These are phyloP conservation scores for Termitomyces sp. DNA, from an alignment of 768 basidiomycete genomes.

Conservation along the genomic window DNA sequence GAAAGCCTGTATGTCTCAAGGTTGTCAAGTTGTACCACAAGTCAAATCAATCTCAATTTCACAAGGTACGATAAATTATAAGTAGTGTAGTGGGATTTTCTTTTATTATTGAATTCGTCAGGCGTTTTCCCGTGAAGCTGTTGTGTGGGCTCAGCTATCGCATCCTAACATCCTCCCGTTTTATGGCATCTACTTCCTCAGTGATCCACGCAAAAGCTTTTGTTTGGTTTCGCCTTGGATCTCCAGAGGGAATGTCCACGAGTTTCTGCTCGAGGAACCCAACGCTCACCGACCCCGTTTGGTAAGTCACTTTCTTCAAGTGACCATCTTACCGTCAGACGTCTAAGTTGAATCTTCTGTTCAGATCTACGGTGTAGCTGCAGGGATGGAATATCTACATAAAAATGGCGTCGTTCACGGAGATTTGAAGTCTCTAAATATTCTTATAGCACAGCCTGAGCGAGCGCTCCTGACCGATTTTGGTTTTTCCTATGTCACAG, in stretches of 20 bases:
- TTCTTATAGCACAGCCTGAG: conserved; percentile 39
- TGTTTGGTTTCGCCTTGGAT: conserved; percentile 39
- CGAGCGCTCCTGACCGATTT: conserved; percentile 52
- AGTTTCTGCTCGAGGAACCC: conserved; percentile 21
- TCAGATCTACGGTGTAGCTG: conserved; percentile 31
- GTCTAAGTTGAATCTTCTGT: conserved; percentile 10
- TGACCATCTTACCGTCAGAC: conserved; percentile 9
- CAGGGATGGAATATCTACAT: conserved; percentile 34
- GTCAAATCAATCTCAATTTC: conserved; percentile 15
- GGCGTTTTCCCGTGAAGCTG: conserved; percentile 16
- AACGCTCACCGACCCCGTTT: conserved; percentile 14
- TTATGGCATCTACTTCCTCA: conserved; percentile 29
- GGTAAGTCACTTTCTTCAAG: not conserved
- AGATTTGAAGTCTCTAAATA: conserved; percentile 47
- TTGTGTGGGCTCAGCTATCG: conserved; percentile 16
- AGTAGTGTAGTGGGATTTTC: no score
- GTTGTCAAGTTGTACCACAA: conserved; percentile 24
- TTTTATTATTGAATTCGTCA: conserved; percentile 20
- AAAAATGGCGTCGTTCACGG: conserved; percentile 39
- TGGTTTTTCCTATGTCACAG: conserved; percentile 35
- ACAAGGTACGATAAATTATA: no score
- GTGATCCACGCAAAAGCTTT: conserved; percentile 25
- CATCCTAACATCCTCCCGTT: conserved; percentile 32
- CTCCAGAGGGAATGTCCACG: conserved; percentile 33
- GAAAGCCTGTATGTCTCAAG: conserved; percentile 25